phyloP scores from a whole-genome alignment of 106 monocot genomes.

The Platanthera guangdongensis region DNA sequence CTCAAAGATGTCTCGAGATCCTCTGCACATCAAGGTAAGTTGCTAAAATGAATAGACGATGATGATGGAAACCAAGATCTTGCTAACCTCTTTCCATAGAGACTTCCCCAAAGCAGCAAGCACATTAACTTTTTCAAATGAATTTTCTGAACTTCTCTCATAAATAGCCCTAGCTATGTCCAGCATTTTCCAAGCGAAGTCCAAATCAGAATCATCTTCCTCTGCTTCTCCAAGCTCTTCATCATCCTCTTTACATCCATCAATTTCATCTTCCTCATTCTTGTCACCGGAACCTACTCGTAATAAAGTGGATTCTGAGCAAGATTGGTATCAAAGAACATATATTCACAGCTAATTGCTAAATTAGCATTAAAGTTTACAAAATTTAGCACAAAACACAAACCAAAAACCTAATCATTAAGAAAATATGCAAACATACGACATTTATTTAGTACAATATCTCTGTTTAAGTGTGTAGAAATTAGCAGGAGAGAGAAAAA shows the following conservation, averaged over 20 bases:
- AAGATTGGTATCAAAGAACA: background rate
- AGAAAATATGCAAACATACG: too few species aligned
- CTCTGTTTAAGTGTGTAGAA: too few species aligned
- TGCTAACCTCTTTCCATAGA: constrained; percentile 81
- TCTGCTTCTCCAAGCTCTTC: constrained; percentile 53
- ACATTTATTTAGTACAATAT: too few species aligned
- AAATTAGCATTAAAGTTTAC: too few species aligned
- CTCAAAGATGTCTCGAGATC: constrained; percentile 76
- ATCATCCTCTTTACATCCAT: constrained; percentile 41
- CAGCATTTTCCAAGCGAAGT: constrained; percentile 92
- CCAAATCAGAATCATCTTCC: constrained; percentile 90
- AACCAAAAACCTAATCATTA: too few species aligned
- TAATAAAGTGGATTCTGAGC: background rate
- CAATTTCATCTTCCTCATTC: constrained; percentile 40
- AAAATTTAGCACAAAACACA: too few species aligned
- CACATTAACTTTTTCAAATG: constrained; percentile 79
- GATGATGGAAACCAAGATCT: background rate
- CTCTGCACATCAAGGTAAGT: constrained; percentile 44
- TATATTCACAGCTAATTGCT: too few species aligned
- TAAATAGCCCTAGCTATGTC: constrained; percentile 92
- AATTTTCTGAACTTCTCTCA: constrained; percentile 56
- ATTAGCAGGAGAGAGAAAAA: too few species aligned
- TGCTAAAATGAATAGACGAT: background rate
- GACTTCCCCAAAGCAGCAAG: constrained; percentile 74
- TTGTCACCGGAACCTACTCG: constrained; percentile 26